Evolutionary conservation across 371 early-diverging fungal genomes (phyloP), one percentile per base, ranked within the genome.

Genomic region (Umbelopsis sp.): DNA sequence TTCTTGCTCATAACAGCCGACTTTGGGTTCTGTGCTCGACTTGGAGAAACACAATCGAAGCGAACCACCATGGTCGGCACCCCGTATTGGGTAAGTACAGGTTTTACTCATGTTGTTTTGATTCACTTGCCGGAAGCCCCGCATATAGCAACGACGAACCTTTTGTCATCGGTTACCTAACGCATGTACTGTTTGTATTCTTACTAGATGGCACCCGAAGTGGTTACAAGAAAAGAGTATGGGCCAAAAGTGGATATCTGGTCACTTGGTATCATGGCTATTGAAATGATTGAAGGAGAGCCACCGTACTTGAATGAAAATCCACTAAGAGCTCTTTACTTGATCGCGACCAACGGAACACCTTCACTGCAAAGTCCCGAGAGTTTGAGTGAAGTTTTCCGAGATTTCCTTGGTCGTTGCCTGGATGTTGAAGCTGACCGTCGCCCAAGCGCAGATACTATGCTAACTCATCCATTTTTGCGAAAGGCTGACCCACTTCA

Each of bases 301-400:
- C 97, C 97, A 20, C 99, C 99, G 20, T 99, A 97, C 73, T 80
- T 97, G 67, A 92, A 96, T 69, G 96, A 96, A 73, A 92, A 96
- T 71, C 95, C 96, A 35, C 82, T 96, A 25, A 86, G 93, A 71
- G 98, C 98, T 14, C 86, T 97, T 24, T 97, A 96, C 73, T 77
- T 97, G 70, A 97, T 97, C 82, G 97, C 97, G 9, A 97, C 97
- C 46, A 98, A 96, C 69, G 98, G 98, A 24, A 97, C 97, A 7
- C 99, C 97, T 16, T 86, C 86, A 64, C 79, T 98, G 14, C 93
- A 97, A 79, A 89, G 95, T 69, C 97, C 97, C 0, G 95, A 95
- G 63, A 89, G 81, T 38, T 78, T 97, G 50, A 91, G 92, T 11
- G 80, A 87, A 1, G 85, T 86, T 8, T 94, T 98, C 72, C 76